Conservation (phyloP, 768 basidiomycete genomes). For the Gloeopeniophorella convolvens region DNA sequence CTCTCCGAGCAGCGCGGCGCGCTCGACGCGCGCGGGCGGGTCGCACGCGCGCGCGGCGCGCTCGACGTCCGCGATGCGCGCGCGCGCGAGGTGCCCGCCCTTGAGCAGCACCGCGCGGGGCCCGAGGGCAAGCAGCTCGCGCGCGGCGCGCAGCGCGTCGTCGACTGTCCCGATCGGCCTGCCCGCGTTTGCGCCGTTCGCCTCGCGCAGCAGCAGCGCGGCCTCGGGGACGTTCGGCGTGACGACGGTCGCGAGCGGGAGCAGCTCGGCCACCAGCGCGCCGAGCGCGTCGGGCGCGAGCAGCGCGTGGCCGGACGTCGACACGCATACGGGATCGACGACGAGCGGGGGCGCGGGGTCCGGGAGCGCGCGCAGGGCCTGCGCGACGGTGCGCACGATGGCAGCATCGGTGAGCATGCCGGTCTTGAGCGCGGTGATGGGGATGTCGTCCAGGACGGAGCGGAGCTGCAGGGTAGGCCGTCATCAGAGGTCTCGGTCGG, state of each 20-base stretch:
- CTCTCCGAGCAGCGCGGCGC: conserved; percentile 34
- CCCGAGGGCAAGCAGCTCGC: conserved; percentile 41
- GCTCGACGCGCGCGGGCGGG: not conserved
- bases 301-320: conserved; percentile 80
- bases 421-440: conserved; percentile 72
- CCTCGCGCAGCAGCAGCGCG: conserved; percentile 51
- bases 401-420: conserved; percentile 77
- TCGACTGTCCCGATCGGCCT: conserved; percentile 38
- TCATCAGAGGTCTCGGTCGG: no score
- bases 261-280: conserved; percentile 51
- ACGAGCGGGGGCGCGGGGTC: conserved; percentile 47
- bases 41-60: not conserved
- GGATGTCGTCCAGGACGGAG: conserved; percentile 66
- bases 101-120: conserved; percentile 66
- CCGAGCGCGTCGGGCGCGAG: conserved; percentile 60
- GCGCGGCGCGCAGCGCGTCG: conserved; percentile 57
- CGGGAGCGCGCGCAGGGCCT: conserved; percentile 42
- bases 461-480: conserved; percentile 41
- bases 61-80: conserved; percentile 41
- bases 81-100: conserved; percentile 65
- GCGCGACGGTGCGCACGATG: conserved; percentile 45
- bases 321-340: conserved; percentile 88
- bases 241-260: conserved; percentile 65
- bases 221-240: conserved; percentile 87
- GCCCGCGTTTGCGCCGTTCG: not conserved